phyloP scores from a whole-genome alignment of 163 green algal genomes.

The Scenedesmus sp. region DNA sequence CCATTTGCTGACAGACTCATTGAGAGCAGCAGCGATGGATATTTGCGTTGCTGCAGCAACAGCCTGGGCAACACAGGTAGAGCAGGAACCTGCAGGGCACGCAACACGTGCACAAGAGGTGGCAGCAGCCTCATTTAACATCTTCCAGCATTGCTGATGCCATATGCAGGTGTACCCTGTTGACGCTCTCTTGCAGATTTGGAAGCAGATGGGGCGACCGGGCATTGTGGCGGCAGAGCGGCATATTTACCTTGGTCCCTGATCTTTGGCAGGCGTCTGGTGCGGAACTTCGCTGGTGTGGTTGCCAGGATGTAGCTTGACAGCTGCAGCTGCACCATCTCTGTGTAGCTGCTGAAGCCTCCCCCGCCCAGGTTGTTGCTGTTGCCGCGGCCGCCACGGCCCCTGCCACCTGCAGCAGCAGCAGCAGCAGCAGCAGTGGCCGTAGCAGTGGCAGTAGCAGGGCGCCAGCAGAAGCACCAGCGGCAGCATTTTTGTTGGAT shows the following conservation, averaged over 20 bases:
- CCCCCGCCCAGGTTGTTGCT: neutral
- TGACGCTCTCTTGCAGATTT: no score
- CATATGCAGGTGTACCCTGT: neutral
- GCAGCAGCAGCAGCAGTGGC: no score
- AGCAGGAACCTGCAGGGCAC: neutral
- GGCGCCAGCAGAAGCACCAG: no score
- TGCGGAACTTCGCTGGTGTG: neutral
- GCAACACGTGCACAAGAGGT: neutral
- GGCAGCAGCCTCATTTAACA: no score
- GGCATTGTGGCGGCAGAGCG: no score
- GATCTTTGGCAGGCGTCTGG: neutral
- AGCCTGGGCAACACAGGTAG: neutral
- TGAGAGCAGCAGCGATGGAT: neutral
- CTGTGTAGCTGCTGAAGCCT: neutral
- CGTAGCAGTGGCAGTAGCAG: no score
- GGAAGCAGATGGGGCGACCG: no score
- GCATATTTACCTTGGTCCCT: neutral
- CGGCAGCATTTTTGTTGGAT: no score
- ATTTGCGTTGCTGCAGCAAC: neutral
- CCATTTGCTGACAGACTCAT: neutral
- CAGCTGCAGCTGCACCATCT: neutral
- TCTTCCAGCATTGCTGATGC: neutral
- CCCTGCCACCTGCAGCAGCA: neutral
- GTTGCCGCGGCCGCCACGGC: neutral
- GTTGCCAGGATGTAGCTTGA: neutral